Evolutionary conservation across 2,329 filamentous ascomycete genomes (phyloP), one percentile per base, ranked within the genome.

Genomic region (Albifimbria verrucaria): DNA sequence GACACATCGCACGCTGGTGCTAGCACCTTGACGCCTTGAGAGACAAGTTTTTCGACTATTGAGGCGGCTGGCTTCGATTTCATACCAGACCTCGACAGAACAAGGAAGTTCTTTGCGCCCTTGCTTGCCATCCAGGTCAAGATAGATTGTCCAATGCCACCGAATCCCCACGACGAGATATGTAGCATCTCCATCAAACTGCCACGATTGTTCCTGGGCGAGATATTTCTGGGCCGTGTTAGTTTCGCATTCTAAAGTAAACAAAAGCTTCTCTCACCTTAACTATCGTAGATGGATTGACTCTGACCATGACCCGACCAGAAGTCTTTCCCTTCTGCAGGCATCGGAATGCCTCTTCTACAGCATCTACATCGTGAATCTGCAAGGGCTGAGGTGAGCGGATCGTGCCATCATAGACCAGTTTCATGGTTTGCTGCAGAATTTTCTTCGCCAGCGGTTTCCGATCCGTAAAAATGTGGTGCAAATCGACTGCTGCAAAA

Each of bases 71-170:
- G 21, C 2, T 60, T 48, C 4, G 55, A 64, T 0, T 55, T n/a
- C 0, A 55, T 28, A 0, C 66, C 68, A 0, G 62, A 63, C 9
- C 69, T 55, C 0, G 67, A 66, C 0, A 69, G 54, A 6, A 71
- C 58, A 0, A 69, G 52, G 4, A 73, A 57, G 22, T 63, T 52
- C 11, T 56, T 63, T 0, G 67, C 68, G 0, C 57, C 57, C 0
- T 45, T 25, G 2, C 54, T 51, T 7, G 22, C 55, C 44, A 61
- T 36, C 57, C 59, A 60, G 1, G 21, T 42, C 0, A 64, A 62
- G 0, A 68, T 51, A 1, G 55, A 36, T 23, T 52, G 49, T 2
- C 64, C 64, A 1, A 66, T 51, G 4, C 64, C 63, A 0, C 59
- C 60, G 3, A 58, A 36, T 2, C 64, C 64, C 4, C 64, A 59